Evolutionary conservation across 495 filamentous ascomycete species (phyloP).

Genomic region (Aspergillus biplanus): DNA sequence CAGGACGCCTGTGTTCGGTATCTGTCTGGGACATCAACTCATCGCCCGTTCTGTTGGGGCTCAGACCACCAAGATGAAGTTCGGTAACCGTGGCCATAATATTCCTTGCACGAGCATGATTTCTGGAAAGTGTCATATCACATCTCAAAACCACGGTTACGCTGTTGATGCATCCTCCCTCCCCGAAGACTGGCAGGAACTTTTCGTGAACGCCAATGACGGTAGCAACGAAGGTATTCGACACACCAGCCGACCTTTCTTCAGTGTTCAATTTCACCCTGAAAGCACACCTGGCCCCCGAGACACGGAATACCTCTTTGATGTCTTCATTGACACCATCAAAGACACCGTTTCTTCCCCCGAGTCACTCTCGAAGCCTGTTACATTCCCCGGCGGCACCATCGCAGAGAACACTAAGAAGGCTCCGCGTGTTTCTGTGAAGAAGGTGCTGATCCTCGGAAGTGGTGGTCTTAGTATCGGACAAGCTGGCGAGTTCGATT

Average conservation of each 20-base stretch:
- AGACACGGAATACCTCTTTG: slow-evolving; percentile 96
- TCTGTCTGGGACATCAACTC: slow-evolving; percentile 94
- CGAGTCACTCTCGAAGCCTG: slow-evolving; percentile 66
- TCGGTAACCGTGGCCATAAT: slow-evolving; percentile 97
- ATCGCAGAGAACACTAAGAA: slow-evolving; percentile 73
- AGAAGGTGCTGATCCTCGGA: slow-evolving; percentile 97
- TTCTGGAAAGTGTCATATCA: slow-evolving; percentile 96
- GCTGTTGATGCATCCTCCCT: slow-evolving; percentile 82
- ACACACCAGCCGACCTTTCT: slow-evolving; percentile 82
- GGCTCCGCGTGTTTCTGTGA: slow-evolving; percentile 78
- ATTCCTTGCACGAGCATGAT: slow-evolving; percentile 95
- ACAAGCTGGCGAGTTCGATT: slow-evolving; percentile 98
- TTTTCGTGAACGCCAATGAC: slow-evolving; percentile 98
- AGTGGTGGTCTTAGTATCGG: slow-evolving; percentile 96
- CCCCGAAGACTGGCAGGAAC: slow-evolving; percentile 80
- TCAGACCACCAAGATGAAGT: slow-evolving; percentile 93
- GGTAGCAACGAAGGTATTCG: slow-evolving; percentile 97
- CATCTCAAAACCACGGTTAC: slow-evolving; percentile 96
- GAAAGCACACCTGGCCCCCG: slow-evolving; percentile 94
- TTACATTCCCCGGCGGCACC: slow-evolving; percentile 84
- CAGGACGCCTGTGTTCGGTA: slow-evolving; percentile 89
- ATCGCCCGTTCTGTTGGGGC: slow-evolving; percentile 90
- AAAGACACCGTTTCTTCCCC: slow-evolving; percentile 63
- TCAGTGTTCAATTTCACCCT: slow-evolving; percentile 98
- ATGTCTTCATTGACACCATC: slow-evolving; percentile 91